Conservation (phyloP, 75 land plant genomes). For the Selaginella tamariscina region DNA sequence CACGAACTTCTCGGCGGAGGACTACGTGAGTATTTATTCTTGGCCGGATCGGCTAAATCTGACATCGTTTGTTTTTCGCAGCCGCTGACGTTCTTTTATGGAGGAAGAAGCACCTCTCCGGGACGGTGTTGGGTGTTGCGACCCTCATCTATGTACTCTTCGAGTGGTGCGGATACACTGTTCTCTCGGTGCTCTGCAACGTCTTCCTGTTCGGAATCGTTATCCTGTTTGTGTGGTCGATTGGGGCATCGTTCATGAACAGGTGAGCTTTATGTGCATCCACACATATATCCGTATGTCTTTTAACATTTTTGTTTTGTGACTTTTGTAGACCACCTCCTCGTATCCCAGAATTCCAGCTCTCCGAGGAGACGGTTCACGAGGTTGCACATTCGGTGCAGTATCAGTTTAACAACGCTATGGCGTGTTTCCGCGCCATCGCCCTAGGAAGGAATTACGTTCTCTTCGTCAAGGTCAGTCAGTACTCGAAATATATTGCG, state of each 20-base stretch:
- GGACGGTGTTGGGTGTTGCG: neutral
- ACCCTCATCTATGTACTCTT: neutral
- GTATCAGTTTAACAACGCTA: neutral
- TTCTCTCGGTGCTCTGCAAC: neutral
- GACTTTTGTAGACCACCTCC: neutral
- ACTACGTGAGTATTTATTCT: neutral
- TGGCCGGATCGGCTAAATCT: neutral
- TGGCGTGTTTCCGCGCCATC: neutral
- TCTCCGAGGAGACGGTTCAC: neutral
- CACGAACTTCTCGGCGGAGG: conserved; percentile 9
- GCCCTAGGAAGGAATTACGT: neutral
- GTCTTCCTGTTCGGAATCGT: neutral
- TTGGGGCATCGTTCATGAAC: neutral
- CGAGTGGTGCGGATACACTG: conserved; percentile 11
- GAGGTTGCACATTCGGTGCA: neutral
- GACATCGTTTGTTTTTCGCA: neutral
- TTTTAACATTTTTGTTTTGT: too few relatives aligned
- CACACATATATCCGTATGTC: too few relatives aligned
- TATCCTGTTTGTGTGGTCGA: conserved; percentile 3
- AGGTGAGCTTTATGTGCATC: conserved; percentile 9
- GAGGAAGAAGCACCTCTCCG: conserved; percentile 11
- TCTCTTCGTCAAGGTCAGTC: neutral
- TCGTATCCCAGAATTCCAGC: neutral
- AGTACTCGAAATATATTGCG: too few relatives aligned
- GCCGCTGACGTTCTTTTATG: neutral